Percentiles rank a stretch among this genome's conserved stretches.
These are phyloP conservation scores for Aegilops tauschii DNA, from an alignment of 176 grass and related monocot genomes.

Conservation along the genomic window DNA sequence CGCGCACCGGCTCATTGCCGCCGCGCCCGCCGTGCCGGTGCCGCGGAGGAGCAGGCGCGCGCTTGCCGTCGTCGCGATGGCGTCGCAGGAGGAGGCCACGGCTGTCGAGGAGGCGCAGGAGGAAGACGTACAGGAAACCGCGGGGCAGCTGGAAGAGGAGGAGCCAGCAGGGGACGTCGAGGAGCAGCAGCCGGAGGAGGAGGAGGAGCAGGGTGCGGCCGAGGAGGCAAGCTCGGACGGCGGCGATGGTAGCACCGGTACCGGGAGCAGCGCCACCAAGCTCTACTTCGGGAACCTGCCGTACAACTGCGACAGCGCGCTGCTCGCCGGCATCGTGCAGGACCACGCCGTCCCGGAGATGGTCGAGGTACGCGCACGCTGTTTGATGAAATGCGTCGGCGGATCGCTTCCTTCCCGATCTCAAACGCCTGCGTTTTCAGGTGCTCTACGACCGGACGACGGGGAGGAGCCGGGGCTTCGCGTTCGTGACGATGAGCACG, in stretches of 20 bases:
- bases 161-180: conserved; percentile 13
- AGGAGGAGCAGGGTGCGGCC: background rate
- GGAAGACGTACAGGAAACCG: background rate
- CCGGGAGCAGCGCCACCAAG: conserved; percentile 43
- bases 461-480: conserved; percentile 91
- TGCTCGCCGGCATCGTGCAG: conserved; percentile 81
- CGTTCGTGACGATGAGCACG: conserved; percentile 91
- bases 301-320: conserved; percentile 94
- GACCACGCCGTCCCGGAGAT: conserved; percentile 84
- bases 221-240: background rate
- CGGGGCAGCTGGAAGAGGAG: conserved; percentile 33
- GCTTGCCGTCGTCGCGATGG: background rate
- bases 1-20: background rate
- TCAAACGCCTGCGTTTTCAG: conserved; percentile 4
- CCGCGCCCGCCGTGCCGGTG: background rate
- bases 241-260: background rate
- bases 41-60: background rate
- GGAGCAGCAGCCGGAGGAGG: background rate
- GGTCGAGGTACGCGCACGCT: conserved; percentile 56
- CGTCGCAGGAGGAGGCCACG: conserved; percentile 57
- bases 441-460: conserved; percentile 82
- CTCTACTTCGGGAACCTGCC: conserved; percentile 93
- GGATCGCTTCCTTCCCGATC: background rate
- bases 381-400: background rate
- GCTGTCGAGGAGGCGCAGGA: conserved; percentile 41